Base-by-base conservation (phyloP, 2,329 filamentous ascomycete species). In the Shiraia sp. region DNA sequence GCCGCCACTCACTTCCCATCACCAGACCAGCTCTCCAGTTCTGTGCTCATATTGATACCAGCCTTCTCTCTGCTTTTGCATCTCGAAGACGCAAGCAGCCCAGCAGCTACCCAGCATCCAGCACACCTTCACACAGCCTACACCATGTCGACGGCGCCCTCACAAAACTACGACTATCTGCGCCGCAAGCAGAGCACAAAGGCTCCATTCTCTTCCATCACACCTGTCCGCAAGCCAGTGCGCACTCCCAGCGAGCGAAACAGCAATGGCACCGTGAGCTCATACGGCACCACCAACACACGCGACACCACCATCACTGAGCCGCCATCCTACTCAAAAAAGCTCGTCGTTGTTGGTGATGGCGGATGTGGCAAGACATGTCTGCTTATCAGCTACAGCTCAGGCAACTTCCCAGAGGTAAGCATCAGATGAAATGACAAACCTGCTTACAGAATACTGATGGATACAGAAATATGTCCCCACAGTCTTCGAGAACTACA, bases 401-500 rank as follows among this genome's bases (percentile, higher is more conserved):
- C 97, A 75, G 93, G 93, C 46, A 96, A 96, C 72, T 99, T 99
- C 69, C 93, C 93, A 73, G 92, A 99, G 88, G 93, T 96, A 77
- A 10, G 31, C 17, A n/a, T 13, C 7, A 10, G 6, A 22, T 22
- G 27, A 12, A 13, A 7, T 1, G 7, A 9, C 17, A 15, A 14
- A 8, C 6, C 17, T 6, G 27, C n/a, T n/a, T n/a, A n/a, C 4
- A 19, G 6, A 3, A 8, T 19, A 27, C 52, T 57, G 29, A 57
- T 44, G 19, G 25, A 8, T 15, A 23, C 63, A 99, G 93, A 97
- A 96, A 97, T 99, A 99, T 64, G 93, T 99, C 28, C 93, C 93
- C 3, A 99, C 93, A 2, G 93, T 99, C 37, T 99, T 99, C 71
- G 93, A 99, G 69, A 99, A 99, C 78, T 99, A 99, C 81, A 97